Conservation (phyloP, 192 early-diverging fungal genomes). For the Coemansia sp. region DNA sequence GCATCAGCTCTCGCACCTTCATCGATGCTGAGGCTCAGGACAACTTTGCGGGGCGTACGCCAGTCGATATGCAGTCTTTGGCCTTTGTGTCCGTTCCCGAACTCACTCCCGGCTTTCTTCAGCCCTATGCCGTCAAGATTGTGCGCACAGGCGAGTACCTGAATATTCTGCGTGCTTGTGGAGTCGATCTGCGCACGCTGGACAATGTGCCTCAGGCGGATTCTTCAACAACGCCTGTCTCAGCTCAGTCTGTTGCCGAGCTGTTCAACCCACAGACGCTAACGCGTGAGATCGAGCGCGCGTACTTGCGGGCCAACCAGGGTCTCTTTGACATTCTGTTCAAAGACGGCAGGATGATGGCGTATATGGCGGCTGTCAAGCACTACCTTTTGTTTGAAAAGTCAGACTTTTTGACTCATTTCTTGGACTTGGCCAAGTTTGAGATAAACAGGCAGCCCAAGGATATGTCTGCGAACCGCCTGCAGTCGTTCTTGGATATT, state of each 20-base stretch:
- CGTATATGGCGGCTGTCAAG: slow-evolving; percentile 84
- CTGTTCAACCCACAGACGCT: slow-evolving; percentile 47
- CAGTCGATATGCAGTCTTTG: slow-evolving; percentile 7
- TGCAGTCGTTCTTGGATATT: slow-evolving; percentile 87
- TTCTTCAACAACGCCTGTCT: background rate
- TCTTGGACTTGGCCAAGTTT: slow-evolving; percentile 81
- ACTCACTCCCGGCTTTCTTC: slow-evolving; percentile 75
- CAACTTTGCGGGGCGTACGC: slow-evolving; percentile 7
- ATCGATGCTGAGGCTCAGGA: slow-evolving; percentile 64
- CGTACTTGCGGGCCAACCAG: slow-evolving; percentile 88
- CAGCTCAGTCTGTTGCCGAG: slow-evolving; percentile 8
- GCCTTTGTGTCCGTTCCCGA: slow-evolving; percentile 38
- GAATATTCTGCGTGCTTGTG: slow-evolving; percentile 88
- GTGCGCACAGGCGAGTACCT: slow-evolving; percentile 92
- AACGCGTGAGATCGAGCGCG: slow-evolving; percentile 75
- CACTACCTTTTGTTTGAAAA: slow-evolving; percentile 91
- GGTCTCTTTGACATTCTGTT: slow-evolving; percentile 80
- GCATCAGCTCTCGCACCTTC: slow-evolving; percentile 68
- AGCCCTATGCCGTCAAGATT: slow-evolving; percentile 76
- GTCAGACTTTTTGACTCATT: slow-evolving; percentile 92
- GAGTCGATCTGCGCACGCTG: slow-evolving; percentile 43
- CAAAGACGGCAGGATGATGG: slow-evolving; percentile 76
- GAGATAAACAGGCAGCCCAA: slow-evolving; percentile 54
- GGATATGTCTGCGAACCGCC: slow-evolving; percentile 66
- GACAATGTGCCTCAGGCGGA: slow-evolving; percentile 13